Evolutionary conservation across 257 asterid genomes (phyloP), one percentile per base, ranked within the genome.

Genomic region (Osmanthus fragrans): DNA sequence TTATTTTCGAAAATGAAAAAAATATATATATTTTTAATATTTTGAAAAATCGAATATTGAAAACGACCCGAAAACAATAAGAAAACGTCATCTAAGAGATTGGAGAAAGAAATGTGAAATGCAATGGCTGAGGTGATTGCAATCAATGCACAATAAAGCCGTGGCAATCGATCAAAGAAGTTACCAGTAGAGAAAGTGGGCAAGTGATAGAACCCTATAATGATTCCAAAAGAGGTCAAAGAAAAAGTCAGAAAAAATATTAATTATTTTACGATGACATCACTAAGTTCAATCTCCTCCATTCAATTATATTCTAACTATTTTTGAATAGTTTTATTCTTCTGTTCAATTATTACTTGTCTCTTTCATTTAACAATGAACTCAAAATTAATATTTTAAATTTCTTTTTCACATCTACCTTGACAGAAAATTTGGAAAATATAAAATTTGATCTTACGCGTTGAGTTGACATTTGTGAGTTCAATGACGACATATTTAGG

Each of bases 131-230:
- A 70, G 25, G 68, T 74, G 65, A 60, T 21, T 49, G 54, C 34
- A 75, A 73, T 78, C 36, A 79, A 82, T 82, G 80, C 71, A 64
- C 18, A 13, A 25, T 4, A 34, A 51, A 16, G 10, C 76, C 75
- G 82, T 78, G 82, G 80, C 85, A 74, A 70, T 49, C 70, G 27
- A 15, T n/a, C 56, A 27, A 68, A 72, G 73, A 69, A 80, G 67
- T 68, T 51, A 79, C 68, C 83, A 80, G 56, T 29, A 3, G 25
- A 58, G 40, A 74, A 74, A 42, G 83, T 74, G 6, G 32, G 79
- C 76, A 56, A 29, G 4, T 23, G 40, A 27, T 72, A 11, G 10
- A 18, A 49, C 18, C 27, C 16, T 6, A 13, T 15, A 25, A 21
- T 12, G 25, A 45, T 18, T 45, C 37, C 37, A 15, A 45, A 13